phyloP scores from a whole-genome alignment of 371 early-diverging fungal genomes.

The Catenaria anguillulae region DNA sequence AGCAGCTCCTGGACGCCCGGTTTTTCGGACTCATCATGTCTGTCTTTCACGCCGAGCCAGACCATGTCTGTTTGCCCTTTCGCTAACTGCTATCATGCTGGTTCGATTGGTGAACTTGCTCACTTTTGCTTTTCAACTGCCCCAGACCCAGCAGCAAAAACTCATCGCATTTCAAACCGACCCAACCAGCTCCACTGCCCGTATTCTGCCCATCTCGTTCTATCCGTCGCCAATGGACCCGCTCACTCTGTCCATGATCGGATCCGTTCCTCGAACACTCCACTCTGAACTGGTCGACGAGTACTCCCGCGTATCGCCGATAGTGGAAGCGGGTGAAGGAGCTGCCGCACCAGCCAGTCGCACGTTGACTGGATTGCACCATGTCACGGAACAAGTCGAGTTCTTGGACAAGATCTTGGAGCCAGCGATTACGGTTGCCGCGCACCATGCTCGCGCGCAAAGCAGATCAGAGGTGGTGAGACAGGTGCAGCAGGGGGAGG shows the following conservation, averaged over 20 bases:
- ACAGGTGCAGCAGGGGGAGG: no score
- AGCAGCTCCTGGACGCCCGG: conserved; percentile 45
- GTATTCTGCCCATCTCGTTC: neutral
- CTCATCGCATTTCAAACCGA: neutral
- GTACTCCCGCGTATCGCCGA: neutral
- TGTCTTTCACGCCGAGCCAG: conserved; percentile 39
- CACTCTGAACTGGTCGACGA: neutral
- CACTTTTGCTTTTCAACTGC: no score
- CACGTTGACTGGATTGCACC: neutral
- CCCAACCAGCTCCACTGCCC: neutral
- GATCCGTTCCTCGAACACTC: neutral
- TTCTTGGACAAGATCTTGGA: neutral
- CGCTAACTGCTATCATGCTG: neutral
- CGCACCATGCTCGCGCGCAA: no score
- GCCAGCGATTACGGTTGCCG: no score
- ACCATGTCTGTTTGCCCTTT: conserved; percentile 21
- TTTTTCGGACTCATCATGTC: conserved; percentile 57
- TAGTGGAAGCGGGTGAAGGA: neutral
- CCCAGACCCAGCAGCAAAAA: neutral
- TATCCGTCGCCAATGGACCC: neutral
- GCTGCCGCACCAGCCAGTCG: neutral
- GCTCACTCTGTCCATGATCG: neutral
- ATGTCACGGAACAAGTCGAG: neutral
- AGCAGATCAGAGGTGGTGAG: no score
- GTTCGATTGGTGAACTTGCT: no score